Evolutionary conservation across 257 asterid species (phyloP).

Genomic region (Nicotiana tabacum): DNA sequence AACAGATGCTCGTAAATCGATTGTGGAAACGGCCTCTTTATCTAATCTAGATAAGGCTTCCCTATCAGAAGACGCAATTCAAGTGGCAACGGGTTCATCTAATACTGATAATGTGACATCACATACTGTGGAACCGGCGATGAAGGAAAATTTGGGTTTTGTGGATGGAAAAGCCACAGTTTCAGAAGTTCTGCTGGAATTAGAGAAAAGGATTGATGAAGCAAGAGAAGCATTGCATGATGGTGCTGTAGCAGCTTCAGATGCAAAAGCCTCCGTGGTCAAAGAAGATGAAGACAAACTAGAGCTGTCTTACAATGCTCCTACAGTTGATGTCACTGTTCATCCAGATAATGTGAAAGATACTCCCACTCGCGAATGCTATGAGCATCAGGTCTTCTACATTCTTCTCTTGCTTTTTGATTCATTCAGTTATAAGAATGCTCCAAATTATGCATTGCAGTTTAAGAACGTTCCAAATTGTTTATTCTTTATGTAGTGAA

Average conservation of each 20-base stretch:
- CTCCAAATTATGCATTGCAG: neutral
- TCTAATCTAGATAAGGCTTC: conserved; percentile 17
- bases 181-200: neutral
- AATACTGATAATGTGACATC: neutral
- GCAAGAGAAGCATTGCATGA: neutral
- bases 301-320: conserved; percentile 10
- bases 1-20: neutral
- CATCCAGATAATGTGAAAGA: conserved; percentile 12
- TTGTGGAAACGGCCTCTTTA: conserved; percentile 14
- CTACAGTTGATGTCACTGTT: conserved; percentile 8
- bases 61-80: conserved; percentile 16
- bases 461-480: neutral
- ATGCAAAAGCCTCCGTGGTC: conserved; percentile 5
- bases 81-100: conserved; percentile 2
- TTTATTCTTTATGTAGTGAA: neutral
- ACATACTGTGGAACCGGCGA: neutral
- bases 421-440: neutral
- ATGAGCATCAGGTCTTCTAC: conserved; percentile 31
- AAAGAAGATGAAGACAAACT: conserved; percentile 16
- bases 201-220: neutral
- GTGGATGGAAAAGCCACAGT: neutral
- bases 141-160: neutral
- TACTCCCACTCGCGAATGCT: conserved; percentile 25
- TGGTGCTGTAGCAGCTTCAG: conserved; percentile 6
- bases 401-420: conserved; percentile 2